Conservation (phyloP, 2,329 filamentous ascomycete species). For the Trichoderma pleuroti region DNA sequence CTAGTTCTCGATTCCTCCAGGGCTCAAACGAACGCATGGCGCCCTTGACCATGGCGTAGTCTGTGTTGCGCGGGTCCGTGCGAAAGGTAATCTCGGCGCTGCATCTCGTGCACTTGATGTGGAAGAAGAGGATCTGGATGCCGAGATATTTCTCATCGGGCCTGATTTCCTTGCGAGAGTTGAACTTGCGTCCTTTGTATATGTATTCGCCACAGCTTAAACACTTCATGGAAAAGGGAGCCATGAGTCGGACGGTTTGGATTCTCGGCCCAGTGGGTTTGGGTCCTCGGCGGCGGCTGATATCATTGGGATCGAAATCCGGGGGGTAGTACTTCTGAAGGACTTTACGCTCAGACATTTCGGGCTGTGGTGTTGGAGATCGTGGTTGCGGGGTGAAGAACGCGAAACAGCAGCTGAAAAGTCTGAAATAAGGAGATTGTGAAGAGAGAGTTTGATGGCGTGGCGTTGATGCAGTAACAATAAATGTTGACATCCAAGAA, state of each 20-base stretch:
- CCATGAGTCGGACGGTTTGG: constrained; percentile 85
- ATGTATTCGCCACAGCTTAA: constrained; percentile 68
- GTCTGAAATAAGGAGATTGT: background rate
- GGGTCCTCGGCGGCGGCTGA: constrained; percentile 65
- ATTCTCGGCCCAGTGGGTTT: constrained; percentile 74
- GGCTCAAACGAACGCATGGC: constrained; percentile 92
- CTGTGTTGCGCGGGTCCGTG: constrained; percentile 92
- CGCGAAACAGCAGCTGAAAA: background rate
- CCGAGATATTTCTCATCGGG: constrained; percentile 82
- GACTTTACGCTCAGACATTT: constrained; percentile 85
- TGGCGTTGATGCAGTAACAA: background rate
- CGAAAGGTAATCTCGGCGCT: constrained; percentile 85
- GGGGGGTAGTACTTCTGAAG: constrained; percentile 63
- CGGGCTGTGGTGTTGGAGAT: constrained; percentile 25
- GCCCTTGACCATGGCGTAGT: constrained; percentile 76
- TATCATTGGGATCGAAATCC: constrained; percentile 86
- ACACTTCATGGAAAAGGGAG: constrained; percentile 42
- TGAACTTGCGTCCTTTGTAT: constrained; percentile 93
- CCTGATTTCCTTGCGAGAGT: constrained; percentile 87
- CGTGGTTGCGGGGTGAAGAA: background rate
- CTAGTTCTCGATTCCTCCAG: constrained; percentile 65
- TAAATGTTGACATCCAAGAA: background rate
- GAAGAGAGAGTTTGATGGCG: background rate
- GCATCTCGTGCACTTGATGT: constrained; percentile 81
- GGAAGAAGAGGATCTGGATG: constrained; percentile 82